Conservation (phyloP, 169 alveolate genomes). For the Plasmodium malariae region DNA sequence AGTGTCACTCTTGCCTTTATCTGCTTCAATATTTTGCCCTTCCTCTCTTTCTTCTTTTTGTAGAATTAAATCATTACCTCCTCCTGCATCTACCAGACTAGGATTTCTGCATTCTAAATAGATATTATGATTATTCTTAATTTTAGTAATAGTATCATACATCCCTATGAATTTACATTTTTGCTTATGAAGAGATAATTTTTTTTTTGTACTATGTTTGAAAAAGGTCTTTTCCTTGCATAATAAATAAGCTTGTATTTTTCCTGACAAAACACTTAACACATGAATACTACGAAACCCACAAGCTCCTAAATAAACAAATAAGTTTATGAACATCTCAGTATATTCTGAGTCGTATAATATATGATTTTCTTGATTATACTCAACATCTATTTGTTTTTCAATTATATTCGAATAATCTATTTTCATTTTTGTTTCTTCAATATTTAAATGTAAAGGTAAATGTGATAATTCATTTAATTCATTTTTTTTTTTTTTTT, state of each 20-base stretch:
- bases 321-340: slow-evolving; percentile 45
- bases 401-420: slow-evolving; percentile 20
- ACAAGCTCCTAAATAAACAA: slow-evolving; percentile 53
- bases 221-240: neutral
- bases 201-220: neutral
- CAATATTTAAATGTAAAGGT: slow-evolving; percentile 51
- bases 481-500: slow-evolving; percentile 6
- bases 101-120: neutral
- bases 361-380: neutral
- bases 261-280: slow-evolving; percentile 8
- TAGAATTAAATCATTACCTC: neutral
- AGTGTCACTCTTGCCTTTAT: neutral
- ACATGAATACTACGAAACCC: neutral
- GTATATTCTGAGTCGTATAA: slow-evolving; percentile 19
- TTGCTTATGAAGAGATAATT: neutral
- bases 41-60: neutral
- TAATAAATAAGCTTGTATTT: slow-evolving; percentile 19
- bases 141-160: slow-evolving; percentile 4
- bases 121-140: slow-evolving; percentile 3
- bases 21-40: neutral
- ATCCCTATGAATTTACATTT: slow-evolving; percentile 4
- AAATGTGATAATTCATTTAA: slow-evolving; percentile 55
- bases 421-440: slow-evolving; percentile 40
- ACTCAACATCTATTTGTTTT: neutral
- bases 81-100: neutral